These are phyloP conservation scores for Botrytis pseudocinerea DNA, from an alignment of 2,329 filamentous ascomycete genomes.

Conservation along the genomic window DNA sequence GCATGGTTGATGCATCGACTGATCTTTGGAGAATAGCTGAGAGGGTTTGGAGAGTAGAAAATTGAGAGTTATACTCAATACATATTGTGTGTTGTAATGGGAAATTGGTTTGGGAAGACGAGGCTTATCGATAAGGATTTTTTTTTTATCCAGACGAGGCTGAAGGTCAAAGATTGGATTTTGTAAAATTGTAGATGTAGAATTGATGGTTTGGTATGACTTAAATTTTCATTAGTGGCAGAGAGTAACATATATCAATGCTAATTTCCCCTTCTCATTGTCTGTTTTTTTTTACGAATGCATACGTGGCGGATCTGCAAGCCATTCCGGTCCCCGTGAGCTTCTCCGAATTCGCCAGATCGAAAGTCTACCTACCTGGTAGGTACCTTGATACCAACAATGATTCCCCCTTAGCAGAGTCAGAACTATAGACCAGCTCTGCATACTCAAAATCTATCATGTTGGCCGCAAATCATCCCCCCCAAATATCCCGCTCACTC, in stretches of 20 bases:
- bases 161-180: neutral
- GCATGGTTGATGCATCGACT: conserved; percentile 49
- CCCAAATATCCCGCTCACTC: conserved; percentile 32
- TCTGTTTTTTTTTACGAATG: neutral
- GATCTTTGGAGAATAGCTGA: conserved; percentile 21
- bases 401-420: neutral
- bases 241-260: neutral
- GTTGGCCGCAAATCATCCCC: too few relatives aligned
- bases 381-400: neutral
- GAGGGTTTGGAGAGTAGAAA: neutral
- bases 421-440: neutral
- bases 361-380: neutral
- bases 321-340: conserved; percentile 7
- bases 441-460: neutral
- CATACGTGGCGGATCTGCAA: conserved; percentile 21
- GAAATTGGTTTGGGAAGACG: neutral
- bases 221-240: neutral
- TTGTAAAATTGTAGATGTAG: neutral
- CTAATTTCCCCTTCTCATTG: neutral
- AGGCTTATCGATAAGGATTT: conserved; percentile 20
- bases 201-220: neutral
- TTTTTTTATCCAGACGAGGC: neutral
- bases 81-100: neutral
- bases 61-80: neutral
- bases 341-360: neutral